These are phyloP conservation scores for Arabis hirsuta DNA, from an alignment of 345 rosid genomes.

Conservation along the genomic window DNA sequence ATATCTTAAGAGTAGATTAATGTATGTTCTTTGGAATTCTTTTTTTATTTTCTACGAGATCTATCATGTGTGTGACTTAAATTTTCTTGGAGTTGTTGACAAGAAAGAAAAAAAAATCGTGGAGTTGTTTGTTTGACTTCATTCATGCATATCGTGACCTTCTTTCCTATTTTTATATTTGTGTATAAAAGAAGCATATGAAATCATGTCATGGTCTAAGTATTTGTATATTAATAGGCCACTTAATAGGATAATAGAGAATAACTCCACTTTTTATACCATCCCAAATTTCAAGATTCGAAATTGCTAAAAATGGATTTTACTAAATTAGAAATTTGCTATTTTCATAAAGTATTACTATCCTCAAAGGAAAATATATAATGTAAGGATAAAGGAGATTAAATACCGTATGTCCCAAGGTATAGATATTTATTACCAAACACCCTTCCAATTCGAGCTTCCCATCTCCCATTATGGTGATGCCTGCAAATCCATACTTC, in stretches of 20 bases:
- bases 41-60: conserved; percentile 17
- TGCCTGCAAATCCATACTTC: conserved; percentile 49
- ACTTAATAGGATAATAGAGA: not conserved
- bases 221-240: not conserved
- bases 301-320: not conserved
- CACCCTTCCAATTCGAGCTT: conserved; percentile 78
- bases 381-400: conserved; percentile 1
- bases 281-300: conserved; percentile 11
- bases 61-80: conserved; percentile 41
- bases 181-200: not conserved
- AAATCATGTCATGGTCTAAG: conserved; percentile 1
- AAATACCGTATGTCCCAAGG: conserved; percentile 69
- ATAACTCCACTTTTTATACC: conserved; percentile 1
- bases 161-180: not conserved
- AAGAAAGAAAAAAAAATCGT: not conserved
- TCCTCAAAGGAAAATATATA: not conserved
- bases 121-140: conserved; percentile 33
- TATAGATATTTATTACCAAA: conserved; percentile 80
- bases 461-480: conserved; percentile 87
- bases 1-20: too few relatives aligned
- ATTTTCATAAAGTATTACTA: conserved; percentile 7
- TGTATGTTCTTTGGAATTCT: conserved; percentile 9
- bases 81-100: conserved; percentile 39
- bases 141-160: conserved; percentile 27
- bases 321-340: conserved; percentile 3